These are phyloP conservation scores for Kwoniella sp. DNA, from an alignment of 768 basidiomycete species.

Conservation along the genomic window DNA sequence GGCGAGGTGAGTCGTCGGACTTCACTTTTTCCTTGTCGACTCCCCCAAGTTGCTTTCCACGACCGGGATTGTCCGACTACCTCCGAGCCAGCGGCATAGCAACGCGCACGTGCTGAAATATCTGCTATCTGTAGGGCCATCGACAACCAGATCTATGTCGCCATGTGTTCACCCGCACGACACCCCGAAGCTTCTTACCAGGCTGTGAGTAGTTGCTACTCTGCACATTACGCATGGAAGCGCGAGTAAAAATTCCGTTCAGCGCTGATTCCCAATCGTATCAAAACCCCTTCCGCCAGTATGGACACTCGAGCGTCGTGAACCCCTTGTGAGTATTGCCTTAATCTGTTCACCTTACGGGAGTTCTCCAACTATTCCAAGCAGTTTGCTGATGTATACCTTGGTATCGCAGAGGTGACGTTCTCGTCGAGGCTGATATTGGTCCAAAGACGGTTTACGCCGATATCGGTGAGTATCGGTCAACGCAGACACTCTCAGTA, in stretches of 20 bases:
- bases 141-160: constrained; percentile 94
- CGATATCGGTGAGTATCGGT: constrained; percentile 69
- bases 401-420: constrained; percentile 65
- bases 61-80: background rate
- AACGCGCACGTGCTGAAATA: background rate
- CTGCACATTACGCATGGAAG: background rate
- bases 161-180: constrained; percentile 94
- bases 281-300: constrained; percentile 20
- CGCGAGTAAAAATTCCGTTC: background rate
- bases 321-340: constrained; percentile 73
- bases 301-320: constrained; percentile 81
- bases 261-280: background rate
- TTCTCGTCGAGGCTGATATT: constrained; percentile 74
- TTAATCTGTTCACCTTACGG: no score
- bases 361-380: no score
- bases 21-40: no score
- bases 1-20: constrained; percentile 72
- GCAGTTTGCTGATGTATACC: background rate
- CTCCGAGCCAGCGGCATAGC: background rate
- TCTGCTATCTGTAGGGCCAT: constrained; percentile 66
- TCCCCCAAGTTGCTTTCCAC: background rate
- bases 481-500: background rate
- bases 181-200: constrained; percentile 81
- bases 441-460: constrained; percentile 76
- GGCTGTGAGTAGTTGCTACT: constrained; percentile 58